These are phyloP conservation scores for Coleophoma crateriformis DNA, from an alignment of 2,329 filamentous ascomycete genomes.

Conservation along the genomic window DNA sequence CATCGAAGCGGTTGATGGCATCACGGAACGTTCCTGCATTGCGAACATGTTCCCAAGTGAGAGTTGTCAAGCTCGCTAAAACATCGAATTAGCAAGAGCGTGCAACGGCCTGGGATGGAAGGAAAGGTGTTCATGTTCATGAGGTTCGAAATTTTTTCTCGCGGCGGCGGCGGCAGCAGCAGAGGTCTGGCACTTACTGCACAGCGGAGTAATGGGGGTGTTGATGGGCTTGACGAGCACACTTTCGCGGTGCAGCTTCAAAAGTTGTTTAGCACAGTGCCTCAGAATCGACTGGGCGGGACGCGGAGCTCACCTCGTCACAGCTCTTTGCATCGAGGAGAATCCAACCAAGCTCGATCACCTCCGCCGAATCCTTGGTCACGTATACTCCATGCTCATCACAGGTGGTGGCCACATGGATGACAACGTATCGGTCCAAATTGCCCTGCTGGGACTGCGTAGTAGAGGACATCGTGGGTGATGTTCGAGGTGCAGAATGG, in stretches of 20 bases:
- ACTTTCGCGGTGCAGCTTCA: constrained; percentile 86
- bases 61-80: constrained; percentile 87
- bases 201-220: constrained; percentile 95
- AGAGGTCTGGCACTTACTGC: constrained; percentile 67
- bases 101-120: constrained; percentile 14
- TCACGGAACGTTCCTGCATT: constrained; percentile 96
- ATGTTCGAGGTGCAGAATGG: constrained; percentile 60
- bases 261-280: constrained; percentile 13
- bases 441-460: constrained; percentile 55
- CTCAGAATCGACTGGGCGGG: background rate
- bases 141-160: constrained; percentile 6
- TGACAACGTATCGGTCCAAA: constrained; percentile 95
- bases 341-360: constrained; percentile 99
- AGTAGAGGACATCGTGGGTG: constrained; percentile 56
- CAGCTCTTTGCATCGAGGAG: constrained; percentile 85
- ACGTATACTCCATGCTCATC: constrained; percentile 99
- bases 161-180: background rate
- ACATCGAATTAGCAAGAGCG: constrained; percentile 14
- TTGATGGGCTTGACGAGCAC: constrained; percentile 98
- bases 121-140: background rate
- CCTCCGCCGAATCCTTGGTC: constrained; percentile 97
- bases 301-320: constrained; percentile 70
- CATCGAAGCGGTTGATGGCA: constrained; percentile 90
- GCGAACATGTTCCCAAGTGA: constrained; percentile 98
- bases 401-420: constrained; percentile 97